Evolutionary conservation across 2,329 filamentous ascomycete genomes (phyloP), one percentile per base, ranked within the genome.

Genomic region (Simplicillium sp.): DNA sequence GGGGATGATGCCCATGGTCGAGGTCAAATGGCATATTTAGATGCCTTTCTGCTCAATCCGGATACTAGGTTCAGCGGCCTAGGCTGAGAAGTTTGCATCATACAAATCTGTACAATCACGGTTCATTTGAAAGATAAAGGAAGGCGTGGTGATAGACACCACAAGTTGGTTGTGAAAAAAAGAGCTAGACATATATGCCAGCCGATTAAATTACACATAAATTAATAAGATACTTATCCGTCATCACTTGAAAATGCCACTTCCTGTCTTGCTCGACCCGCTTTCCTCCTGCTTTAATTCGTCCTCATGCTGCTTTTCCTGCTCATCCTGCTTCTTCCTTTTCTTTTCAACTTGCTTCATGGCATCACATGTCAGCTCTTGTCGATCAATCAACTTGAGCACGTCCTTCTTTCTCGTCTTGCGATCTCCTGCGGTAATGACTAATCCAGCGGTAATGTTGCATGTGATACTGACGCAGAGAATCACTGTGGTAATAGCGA

Each of bases 361-460:
- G 8, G 72, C 71, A 41, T 76, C 65, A 28, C 68, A 56, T 38
- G 87, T 94, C 42, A 94, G 60, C 47, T 87, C 78, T 55, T 92
- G 87, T 25, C 85, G 68, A 52, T 84, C 77, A 61, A 92, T 76
- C 35, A 81, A 73, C 54, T 89, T 81, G 16, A 88, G 68, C 0
- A 94, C 84, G 34, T 94, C 86, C 73, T 88, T 90, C 71, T 94
- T 94, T 38, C 87, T 70, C 2, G 86, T 88, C 47, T 73, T 76
- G 15, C 80, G 74, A 54, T 90, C 86, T 2, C 87, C 87, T 13
- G 87, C 69, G 48, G 71, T 79, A 55, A 94, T 94, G 18, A 90
- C 56, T 1, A 94, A 61, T 3, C 87, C 87, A 0, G 82, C 87
- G 0, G 75, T 75, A 47, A 87, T 81, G 56, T 94, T 94, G 55